Evolutionary conservation across 2,329 filamentous ascomycete genomes (phyloP).

Genomic region (Hypoxylon sp.): DNA sequence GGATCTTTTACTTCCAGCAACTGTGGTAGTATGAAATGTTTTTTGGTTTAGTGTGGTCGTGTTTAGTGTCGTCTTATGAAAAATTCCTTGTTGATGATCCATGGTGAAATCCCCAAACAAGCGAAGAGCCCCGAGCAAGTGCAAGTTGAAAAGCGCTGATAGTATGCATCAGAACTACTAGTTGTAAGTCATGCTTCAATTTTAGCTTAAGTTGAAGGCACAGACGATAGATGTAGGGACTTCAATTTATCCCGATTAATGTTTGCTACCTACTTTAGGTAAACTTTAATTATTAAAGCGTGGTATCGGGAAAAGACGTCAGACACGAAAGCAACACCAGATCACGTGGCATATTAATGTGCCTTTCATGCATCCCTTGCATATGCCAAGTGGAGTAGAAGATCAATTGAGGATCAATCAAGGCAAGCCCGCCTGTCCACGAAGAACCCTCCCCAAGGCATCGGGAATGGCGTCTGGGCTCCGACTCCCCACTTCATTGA

Average conservation of each 20-base stretch:
- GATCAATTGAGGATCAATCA: slow-evolving; percentile 16
- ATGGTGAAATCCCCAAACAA: slow-evolving; percentile 24
- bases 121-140: not conserved
- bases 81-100: slow-evolving; percentile 45
- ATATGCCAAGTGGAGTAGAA: slow-evolving; percentile 34
- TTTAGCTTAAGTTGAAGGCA: too few species aligned
- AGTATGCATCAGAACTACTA: slow-evolving; percentile 12
- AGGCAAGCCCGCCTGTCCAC: not conserved
- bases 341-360: slow-evolving; percentile 24
- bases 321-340: slow-evolving; percentile 34
- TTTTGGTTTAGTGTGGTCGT: slow-evolving; percentile 53
- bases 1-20: slow-evolving; percentile 60
- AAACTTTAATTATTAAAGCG: slow-evolving; percentile 1
- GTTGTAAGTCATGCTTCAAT: too few species aligned
- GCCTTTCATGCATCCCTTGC: slow-evolving; percentile 24
- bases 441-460: slow-evolving; percentile 23
- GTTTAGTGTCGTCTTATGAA: slow-evolving; percentile 62
- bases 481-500: slow-evolving; percentile 29
- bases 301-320: slow-evolving; percentile 5
- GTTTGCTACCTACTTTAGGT: too few species aligned
- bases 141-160: not conserved
- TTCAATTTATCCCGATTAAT: too few species aligned
- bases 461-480: slow-evolving; percentile 33
- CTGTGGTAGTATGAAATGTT: slow-evolving; percentile 50
- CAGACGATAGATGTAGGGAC: too few species aligned